Percentiles rank a stretch among this genome's conserved stretches.
Conservation (phyloP, 2,329 filamentous ascomycete species). For the Ceratocystis albifundus region DNA sequence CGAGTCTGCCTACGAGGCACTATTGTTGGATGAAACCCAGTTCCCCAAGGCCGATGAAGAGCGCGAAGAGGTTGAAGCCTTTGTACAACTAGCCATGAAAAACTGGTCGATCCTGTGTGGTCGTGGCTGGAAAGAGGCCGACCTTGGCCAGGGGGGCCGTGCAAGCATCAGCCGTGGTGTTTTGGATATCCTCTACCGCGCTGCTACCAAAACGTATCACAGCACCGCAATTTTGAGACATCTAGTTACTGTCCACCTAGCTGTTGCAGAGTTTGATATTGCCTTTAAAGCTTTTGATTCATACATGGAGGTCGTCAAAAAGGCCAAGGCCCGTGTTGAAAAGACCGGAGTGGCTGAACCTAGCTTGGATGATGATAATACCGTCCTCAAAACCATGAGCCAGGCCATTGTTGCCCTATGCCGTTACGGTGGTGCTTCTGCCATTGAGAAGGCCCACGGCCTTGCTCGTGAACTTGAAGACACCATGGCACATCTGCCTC, state of each 20-base stretch:
- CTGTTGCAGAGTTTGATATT: slow-evolving; percentile 82
- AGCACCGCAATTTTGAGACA: slow-evolving; percentile 79
- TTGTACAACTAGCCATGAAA: slow-evolving; percentile 63
- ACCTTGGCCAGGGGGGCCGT: slow-evolving; percentile 72
- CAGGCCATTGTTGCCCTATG: slow-evolving; percentile 72
- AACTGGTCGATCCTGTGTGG: slow-evolving; percentile 83
- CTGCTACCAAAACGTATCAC: slow-evolving; percentile 88
- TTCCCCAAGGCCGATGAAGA: slow-evolving; percentile 77
- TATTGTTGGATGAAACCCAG: slow-evolving; percentile 63
- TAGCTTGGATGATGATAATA: slow-evolving; percentile 66
- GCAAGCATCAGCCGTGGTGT: slow-evolving; percentile 62
- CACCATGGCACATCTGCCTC: slow-evolving; percentile 54
- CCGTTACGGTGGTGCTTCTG: slow-evolving; percentile 61
- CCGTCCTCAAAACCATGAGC: slow-evolving; percentile 63
- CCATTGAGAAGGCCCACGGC: slow-evolving; percentile 66
- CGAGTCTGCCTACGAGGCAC: slow-evolving; percentile 65
- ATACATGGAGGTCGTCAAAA: slow-evolving; percentile 77
- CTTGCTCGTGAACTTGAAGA: slow-evolving; percentile 61
- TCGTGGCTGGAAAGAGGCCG: slow-evolving; percentile 64
- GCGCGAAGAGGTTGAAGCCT: slow-evolving; percentile 68
- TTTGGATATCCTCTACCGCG: slow-evolving; percentile 79
- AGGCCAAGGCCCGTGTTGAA: slow-evolving; percentile 70
- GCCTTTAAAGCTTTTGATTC: slow-evolving; percentile 85
- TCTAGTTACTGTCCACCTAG: slow-evolving; percentile 76
- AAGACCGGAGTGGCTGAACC: slow-evolving; percentile 62